Conservation (phyloP, 1,139 yeast genomes). For the Pichia sp. region DNA sequence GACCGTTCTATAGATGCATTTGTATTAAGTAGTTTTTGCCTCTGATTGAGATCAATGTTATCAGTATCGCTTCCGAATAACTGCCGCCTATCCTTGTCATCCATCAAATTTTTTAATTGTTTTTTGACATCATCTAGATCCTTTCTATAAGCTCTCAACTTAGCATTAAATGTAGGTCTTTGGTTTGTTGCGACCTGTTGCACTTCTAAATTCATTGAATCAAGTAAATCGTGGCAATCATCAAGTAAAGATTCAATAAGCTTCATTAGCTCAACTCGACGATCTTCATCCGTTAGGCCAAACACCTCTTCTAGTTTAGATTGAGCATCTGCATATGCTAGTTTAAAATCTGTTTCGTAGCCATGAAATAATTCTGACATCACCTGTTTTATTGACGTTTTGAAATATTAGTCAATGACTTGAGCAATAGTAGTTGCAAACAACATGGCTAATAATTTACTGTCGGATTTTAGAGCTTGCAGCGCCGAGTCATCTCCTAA, state of each 20-base stretch:
- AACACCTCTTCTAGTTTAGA: conserved; percentile 56
- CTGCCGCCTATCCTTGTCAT: conserved; percentile 58
- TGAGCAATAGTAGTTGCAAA: no score
- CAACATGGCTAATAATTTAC: no score
- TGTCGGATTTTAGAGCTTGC: no score
- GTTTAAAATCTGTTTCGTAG: conserved; percentile 69
- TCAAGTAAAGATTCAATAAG: conserved; percentile 65
- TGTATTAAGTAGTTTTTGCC: conserved; percentile 72
- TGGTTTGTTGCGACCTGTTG: conserved; percentile 70
- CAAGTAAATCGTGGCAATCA: conserved; percentile 71
- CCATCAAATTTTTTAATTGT: conserved; percentile 44
- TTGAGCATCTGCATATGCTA: conserved; percentile 63
- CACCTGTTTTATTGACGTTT: no score
- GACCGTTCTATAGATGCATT: conserved; percentile 79
- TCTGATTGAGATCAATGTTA: conserved; percentile 55
- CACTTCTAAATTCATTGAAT: conserved; percentile 74
- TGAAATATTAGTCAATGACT: no score
- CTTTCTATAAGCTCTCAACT: conserved; percentile 57
- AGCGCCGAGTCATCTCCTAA: no score
- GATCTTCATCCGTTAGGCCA: conserved; percentile 46
- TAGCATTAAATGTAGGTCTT: conserved; percentile 62
- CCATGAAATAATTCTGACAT: conserved; percentile 59
- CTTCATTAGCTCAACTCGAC: conserved; percentile 43
- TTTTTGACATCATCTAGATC: conserved; percentile 54
- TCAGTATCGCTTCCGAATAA: conserved; percentile 54